Base-by-base conservation (phyloP, 2,329 filamentous ascomycete species). In the Cordyceps tenuipes region DNA sequence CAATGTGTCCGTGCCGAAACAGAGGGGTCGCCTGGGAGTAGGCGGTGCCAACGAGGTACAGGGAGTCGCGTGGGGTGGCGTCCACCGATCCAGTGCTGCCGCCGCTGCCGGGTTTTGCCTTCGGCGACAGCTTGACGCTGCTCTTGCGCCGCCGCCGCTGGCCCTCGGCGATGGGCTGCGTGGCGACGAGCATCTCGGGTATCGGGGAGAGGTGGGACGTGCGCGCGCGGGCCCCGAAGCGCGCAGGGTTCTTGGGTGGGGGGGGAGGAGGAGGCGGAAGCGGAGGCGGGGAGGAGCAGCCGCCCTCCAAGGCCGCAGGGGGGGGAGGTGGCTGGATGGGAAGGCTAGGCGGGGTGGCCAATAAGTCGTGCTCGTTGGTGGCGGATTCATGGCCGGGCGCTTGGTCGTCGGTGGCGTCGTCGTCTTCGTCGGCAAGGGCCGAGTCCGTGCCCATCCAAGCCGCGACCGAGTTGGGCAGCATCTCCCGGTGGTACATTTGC, bases 201-300 rank as follows among this genome's bases (percentile, higher is more conserved):
- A 80, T 79, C 8, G 74, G 74, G 0, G 75, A 70, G 4, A 78
- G 68, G 5, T 68, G 66, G 5, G 67, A 66, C 5, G 68, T 62
- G 64, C 61, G 61, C 10, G 50, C 41, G 31, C 60, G 62, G 19
- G 57, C 44, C 15, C 51, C 51, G 17, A 62, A 56, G 17, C 60
- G 49, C 47, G 63, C 62, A 23, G 54, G 59, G 43, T 59, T 63
- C 49, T 61, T 59, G 41, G 60, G 55, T 36, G 55, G 60, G 49
- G 60, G 60, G 7, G 54, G 23, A 23, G 23, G 60, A 29, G 59
- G 59, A 12, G 60, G 54, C 13, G 59, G 55, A 29, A 53, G 49
- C 12, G 60, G 53, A 13, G 59, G 59, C 23, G 36, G 43, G 15
- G 53, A 52, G 34, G 34, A 36, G 8, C 34, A 6, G 39, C 36